Evolutionary conservation across 2,329 filamentous ascomycete genomes (phyloP).

Genomic region (Stagonosporopsis cucurbitacearum): DNA sequence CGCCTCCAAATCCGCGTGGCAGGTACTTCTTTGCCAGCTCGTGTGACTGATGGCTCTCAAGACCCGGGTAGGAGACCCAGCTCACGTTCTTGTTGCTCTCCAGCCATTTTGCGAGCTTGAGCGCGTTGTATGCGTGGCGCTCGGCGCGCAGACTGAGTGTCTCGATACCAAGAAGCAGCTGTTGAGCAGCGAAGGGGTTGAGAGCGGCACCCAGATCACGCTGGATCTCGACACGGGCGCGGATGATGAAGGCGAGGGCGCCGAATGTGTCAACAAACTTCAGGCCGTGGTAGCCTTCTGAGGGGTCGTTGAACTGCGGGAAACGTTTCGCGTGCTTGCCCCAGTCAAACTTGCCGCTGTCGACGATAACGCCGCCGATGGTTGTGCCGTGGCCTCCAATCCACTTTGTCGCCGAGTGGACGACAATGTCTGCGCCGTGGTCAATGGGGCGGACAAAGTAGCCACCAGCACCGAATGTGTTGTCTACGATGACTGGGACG

Average conservation of each 20-base stretch:
- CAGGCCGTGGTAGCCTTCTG: slow-evolving; percentile 88
- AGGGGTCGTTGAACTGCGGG: slow-evolving; percentile 89
- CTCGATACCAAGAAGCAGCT: slow-evolving; percentile 87
- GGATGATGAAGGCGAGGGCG: slow-evolving; percentile 79
- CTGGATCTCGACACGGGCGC: slow-evolving; percentile 86
- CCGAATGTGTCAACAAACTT: slow-evolving; percentile 96
- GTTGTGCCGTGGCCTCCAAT: slow-evolving; percentile 90
- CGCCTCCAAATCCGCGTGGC: slow-evolving; percentile 82
- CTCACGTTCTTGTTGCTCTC: slow-evolving; percentile 81
- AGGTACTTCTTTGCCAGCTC: slow-evolving; percentile 86
- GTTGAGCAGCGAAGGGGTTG: slow-evolving; percentile 91
- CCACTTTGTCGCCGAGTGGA: slow-evolving; percentile 96
- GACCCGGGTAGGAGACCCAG: slow-evolving; percentile 94
- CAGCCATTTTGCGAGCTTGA: slow-evolving; percentile 81
- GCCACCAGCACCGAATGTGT: slow-evolving; percentile 93
- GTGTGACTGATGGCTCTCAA: slow-evolving; percentile 82
- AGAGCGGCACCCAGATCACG: slow-evolving; percentile 83
- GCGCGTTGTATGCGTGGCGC: slow-evolving; percentile 83
- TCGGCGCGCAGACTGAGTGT: slow-evolving; percentile 87
- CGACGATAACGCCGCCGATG: slow-evolving; percentile 83
- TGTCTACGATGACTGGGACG: slow-evolving; percentile 71
- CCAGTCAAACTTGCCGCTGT: slow-evolving; percentile 95
- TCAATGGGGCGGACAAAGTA: slow-evolving; percentile 87
- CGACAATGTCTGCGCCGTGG: slow-evolving; percentile 90
- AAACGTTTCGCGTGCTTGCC: slow-evolving; percentile 82